Evolutionary conservation across 2,329 filamentous ascomycete species (phyloP), one percentile per base, ranked within the genome.

Genomic region (Alternaria metachromatica): DNA sequence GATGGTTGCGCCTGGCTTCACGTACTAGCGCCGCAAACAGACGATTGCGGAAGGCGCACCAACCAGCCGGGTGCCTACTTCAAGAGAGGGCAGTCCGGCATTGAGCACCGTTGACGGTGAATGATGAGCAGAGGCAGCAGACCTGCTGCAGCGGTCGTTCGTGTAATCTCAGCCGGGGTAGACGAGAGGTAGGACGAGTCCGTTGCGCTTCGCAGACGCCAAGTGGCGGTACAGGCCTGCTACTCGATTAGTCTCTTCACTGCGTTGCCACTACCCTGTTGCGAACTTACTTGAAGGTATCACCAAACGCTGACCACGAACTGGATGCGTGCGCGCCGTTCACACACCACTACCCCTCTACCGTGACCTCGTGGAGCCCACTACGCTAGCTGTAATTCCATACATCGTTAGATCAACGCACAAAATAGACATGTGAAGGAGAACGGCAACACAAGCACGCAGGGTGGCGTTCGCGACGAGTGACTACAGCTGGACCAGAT

Each of bases 1-100:
- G 58, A 57, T 15, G 30, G 55, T 21, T 44, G 60, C 55, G 33
- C 56, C 60, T 68, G 53, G 63, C 60, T 64, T 69, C 59, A 68
- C 65, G 8, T 55, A 13, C 21, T 20, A 45, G 61, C 62, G 49
- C 66, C 56, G 45, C 64, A 56, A 63, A 58, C 64, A 69, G 65
- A 66, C 66, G 26, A 33, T 23, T n/a, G 26, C 15, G 25, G 53
- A 63, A 26, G 20, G 30, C 13, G 26, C 23, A 2, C 58, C 58
- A 66, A 61, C 58, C 44, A 58, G 26, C 20, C 21, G 25, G 23
- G 26, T 30, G 15, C 18, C 33, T 44, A 28, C 10, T 26, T 51
- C 6, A 25, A 49, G 33, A 49, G 41, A n/a, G 48, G 28, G 49
- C 18, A 28, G 46, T 26, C 37, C 26, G 58, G 33, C 21, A 59